These are phyloP conservation scores for Lodderomyces metapsilosis DNA, from an alignment of 1,139 yeast species.

Conservation along the genomic window DNA sequence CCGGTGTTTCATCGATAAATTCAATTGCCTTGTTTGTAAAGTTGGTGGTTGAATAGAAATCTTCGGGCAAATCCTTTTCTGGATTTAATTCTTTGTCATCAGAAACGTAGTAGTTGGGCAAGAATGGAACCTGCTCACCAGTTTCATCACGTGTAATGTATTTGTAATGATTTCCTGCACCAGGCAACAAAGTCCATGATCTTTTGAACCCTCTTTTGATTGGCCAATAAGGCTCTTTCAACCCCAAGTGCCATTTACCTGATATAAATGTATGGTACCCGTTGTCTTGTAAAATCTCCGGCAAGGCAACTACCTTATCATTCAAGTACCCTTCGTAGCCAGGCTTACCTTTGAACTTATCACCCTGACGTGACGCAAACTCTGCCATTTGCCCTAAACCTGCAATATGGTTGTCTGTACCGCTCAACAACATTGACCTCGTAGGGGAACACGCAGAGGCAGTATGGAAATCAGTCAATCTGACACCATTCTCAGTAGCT, in stretches of 20 bases:
- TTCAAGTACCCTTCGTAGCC: slow-evolving; percentile 60
- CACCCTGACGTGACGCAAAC: slow-evolving; percentile 36
- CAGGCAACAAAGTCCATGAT: slow-evolving; percentile 52
- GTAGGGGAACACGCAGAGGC: slow-evolving; percentile 70
- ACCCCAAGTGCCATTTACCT: slow-evolving; percentile 62
- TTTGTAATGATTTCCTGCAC: slow-evolving; percentile 59
- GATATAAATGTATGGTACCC: slow-evolving; percentile 49
- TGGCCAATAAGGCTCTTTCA: slow-evolving; percentile 51
- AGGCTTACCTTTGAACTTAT: slow-evolving; percentile 42
- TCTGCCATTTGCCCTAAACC: slow-evolving; percentile 64
- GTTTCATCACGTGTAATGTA: slow-evolving; percentile 38
- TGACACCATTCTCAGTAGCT: slow-evolving; percentile 39
- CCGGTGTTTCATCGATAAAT: slow-evolving; percentile 26
- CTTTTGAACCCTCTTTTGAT: slow-evolving; percentile 50
- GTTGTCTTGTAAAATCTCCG: slow-evolving; percentile 49
- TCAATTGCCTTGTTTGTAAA: slow-evolving; percentile 46
- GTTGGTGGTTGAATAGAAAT: slow-evolving; percentile 45
- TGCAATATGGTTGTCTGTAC: slow-evolving; percentile 62
- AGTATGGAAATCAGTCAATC: slow-evolving; percentile 59
- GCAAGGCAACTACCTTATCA: slow-evolving; percentile 50
- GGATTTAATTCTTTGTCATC: slow-evolving; percentile 36
- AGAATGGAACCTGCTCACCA: slow-evolving; percentile 23
- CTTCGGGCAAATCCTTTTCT: slow-evolving; percentile 38
- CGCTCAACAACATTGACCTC: slow-evolving; percentile 58
- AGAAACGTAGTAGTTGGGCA: slow-evolving; percentile 37